Percentiles rank a stretch among this genome's conserved stretches.
Evolutionary conservation across 257 asterid species (phyloP).

Genomic region (Nicotiana attenuata): DNA sequence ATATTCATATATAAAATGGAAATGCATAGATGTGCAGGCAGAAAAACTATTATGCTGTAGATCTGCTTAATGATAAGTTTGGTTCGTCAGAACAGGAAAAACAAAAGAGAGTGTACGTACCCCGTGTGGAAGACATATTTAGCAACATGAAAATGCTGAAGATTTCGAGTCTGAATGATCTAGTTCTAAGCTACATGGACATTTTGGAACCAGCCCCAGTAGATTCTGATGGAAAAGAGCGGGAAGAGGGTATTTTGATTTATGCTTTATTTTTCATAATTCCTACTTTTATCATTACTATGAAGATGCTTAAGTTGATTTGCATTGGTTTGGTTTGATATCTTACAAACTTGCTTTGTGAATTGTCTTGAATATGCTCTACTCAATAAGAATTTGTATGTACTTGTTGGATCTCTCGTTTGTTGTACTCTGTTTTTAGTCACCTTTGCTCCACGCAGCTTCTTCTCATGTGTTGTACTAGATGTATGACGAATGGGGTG

Average conservation of each 20-base stretch:
- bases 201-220: constrained; percentile 11
- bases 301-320: neutral
- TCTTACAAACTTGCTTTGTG: neutral
- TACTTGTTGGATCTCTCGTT: no score
- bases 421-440: no score
- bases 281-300: neutral
- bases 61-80: neutral
- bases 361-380: no score
- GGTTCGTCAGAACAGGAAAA: constrained; percentile 10
- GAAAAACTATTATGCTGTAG: no score
- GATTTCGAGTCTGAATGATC: neutral
- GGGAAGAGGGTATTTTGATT: neutral
- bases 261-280: neutral
- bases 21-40: no score
- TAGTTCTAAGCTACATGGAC: neutral
- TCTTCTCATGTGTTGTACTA: no score
- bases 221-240: constrained; percentile 1
- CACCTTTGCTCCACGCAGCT: no score
- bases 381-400: no score
- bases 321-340: neutral
- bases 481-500: no score
- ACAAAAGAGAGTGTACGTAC: neutral
- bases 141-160: constrained; percentile 14
- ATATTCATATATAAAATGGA: no score
- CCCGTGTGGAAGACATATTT: constrained; percentile 7